Base-by-base conservation (phyloP, 345 rosid species). In the Lepidium africanum region DNA sequence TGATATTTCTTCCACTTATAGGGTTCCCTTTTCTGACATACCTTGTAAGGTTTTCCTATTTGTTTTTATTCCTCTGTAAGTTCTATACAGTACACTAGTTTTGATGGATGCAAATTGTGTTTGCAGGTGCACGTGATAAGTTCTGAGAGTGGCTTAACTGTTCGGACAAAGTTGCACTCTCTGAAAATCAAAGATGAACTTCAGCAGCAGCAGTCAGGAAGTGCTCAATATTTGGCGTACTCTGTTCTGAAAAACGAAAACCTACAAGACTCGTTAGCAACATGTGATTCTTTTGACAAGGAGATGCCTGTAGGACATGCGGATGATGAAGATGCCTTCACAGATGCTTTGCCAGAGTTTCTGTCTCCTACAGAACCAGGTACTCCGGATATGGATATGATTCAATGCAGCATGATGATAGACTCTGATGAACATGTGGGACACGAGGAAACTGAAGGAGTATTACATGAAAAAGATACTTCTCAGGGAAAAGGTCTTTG, bases 301-400 rank as follows among this genome's bases (percentile, higher is more conserved):
- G 85, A 78, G 63, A 70, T 71, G 69, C 50, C 80, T 56, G 57
- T 62, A 46, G 74, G 61, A 50, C 84, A 63, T 67, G 69, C 63
- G 21, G 99, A 94, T 74, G 99, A 94, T 19, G 95, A 89, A 64
- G 96, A 94, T 74, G 42, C 81, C 72, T 94, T 91, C 72, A 85
- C 73, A 53, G 99, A 94, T 80, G 99, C 97, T 73, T 83, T 94
- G 79, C 85, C 89, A 27, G 97, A 94, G 77, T 91, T 94, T 79
- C 65, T 81, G 67, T 86, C 84, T 73, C 77, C 76, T 52, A 71
- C 90, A 48, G 97, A 90, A 54, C 64, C 83, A 54, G 80, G 84
- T 60, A 49, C 81, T 56, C 76, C 58, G 64, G 79, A 87, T 30
- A 69, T 65, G 70, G 89, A 81, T 73, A 75, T 69, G 72, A 57